A percentile compares a stretch with the other conserved stretches of the same genome.
Conservation (phyloP, 306 rosid genomes). For the Malus orientalis region DNA sequence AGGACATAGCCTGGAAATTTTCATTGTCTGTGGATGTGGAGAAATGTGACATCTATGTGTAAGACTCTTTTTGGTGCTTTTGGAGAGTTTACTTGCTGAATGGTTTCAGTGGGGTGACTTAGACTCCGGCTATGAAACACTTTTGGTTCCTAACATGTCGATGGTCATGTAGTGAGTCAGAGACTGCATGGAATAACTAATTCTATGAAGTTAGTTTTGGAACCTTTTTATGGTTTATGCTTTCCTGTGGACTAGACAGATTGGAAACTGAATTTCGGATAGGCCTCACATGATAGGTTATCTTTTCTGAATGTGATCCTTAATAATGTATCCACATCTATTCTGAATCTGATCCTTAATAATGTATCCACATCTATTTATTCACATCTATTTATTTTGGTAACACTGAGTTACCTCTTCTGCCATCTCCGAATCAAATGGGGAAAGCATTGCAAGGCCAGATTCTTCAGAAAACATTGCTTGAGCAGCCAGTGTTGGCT, state of each 20-base stretch:
- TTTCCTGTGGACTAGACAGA: background rate
- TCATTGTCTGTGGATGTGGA: background rate
- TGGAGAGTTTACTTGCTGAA: background rate
- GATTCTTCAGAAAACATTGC: background rate
- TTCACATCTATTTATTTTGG: no score
- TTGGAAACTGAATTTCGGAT: background rate
- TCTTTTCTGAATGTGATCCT: background rate
- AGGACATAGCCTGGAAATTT: background rate
- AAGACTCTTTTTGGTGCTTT: background rate
- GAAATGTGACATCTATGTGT: background rate
- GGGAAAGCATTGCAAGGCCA: background rate
- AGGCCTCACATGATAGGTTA: background rate
- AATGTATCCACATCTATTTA: background rate
- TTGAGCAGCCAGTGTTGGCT: background rate
- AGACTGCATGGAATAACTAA: background rate
- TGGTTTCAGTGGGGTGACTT: background rate
- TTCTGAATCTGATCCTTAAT: background rate
- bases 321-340: background rate
- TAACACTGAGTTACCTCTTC: background rate
- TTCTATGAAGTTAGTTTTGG: background rate
- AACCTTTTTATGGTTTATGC: background rate
- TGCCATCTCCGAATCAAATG: background rate
- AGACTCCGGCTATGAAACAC: background rate
- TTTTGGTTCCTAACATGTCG: background rate
- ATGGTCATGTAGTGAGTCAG: background rate